phyloP scores from a whole-genome alignment of 768 basidiomycete species.

The Russula sp. region DNA sequence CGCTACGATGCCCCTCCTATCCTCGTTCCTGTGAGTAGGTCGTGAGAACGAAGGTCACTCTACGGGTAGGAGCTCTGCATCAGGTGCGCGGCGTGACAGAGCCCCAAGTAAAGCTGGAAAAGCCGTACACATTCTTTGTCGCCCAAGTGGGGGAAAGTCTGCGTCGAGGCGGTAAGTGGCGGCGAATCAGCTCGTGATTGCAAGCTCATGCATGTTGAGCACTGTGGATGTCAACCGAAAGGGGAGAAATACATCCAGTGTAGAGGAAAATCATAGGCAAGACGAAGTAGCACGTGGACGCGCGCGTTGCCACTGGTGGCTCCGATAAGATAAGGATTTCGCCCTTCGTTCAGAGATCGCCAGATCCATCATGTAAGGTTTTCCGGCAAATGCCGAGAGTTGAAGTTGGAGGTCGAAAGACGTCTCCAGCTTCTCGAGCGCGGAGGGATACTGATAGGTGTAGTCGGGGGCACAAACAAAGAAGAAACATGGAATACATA shows the following conservation, averaged over 20 bases:
- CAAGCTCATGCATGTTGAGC: constrained; percentile 35
- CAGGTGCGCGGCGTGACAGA: constrained; percentile 29
- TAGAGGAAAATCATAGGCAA: constrained; percentile 7
- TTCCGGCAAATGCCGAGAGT: constrained; percentile 32
- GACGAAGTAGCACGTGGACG: constrained; percentile 1
- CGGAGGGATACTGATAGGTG: constrained; percentile 39
- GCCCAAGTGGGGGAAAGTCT: constrained; percentile 30
- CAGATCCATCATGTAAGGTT: constrained; percentile 39
- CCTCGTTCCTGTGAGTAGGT: constrained; percentile 27
- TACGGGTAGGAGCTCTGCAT: constrained; percentile 16
- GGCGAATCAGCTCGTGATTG: constrained; percentile 38
- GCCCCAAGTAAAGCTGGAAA: constrained; percentile 29
- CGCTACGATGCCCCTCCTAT: constrained; percentile 24
- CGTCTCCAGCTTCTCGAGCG: constrained; percentile 47
- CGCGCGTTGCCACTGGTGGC: constrained; percentile 31
- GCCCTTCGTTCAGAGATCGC: constrained; percentile 38
- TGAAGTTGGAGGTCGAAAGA: constrained; percentile 47
- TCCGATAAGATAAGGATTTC: constrained; percentile 44
- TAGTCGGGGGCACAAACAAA: constrained; percentile 40
- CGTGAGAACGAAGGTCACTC: background rate
- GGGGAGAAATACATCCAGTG: constrained; percentile 23
- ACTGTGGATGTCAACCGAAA: constrained; percentile 14
- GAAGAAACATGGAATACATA: constrained; percentile 14
- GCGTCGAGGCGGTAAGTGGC: constrained; percentile 36
- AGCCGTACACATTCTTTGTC: constrained; percentile 30